Conservation (phyloP, 495 filamentous ascomycete genomes). For the Podospora comata region DNA sequence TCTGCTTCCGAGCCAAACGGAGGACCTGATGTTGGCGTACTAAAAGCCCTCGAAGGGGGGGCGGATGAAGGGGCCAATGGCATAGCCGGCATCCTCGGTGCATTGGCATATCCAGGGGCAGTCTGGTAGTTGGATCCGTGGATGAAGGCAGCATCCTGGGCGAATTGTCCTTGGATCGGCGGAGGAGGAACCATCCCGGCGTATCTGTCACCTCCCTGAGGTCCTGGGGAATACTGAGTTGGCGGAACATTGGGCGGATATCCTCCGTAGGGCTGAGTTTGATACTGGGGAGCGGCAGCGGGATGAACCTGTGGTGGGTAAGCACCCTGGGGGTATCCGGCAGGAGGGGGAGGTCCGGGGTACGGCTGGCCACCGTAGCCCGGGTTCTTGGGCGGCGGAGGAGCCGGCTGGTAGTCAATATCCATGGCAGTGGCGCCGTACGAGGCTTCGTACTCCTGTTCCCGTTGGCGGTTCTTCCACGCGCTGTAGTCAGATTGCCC, state of each 20-base stretch:
- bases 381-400: slow-evolving; percentile 11
- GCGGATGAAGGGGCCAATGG: slow-evolving; percentile 24
- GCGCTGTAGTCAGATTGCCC: slow-evolving; percentile 32
- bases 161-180: slow-evolving; percentile 20
- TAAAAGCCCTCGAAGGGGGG: slow-evolving; percentile 23
- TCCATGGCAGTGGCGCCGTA: slow-evolving; percentile 31
- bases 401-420: slow-evolving; percentile 26
- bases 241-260: slow-evolving; percentile 26
- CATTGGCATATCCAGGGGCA: slow-evolving; percentile 21
- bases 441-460: slow-evolving; percentile 20
- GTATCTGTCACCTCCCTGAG: slow-evolving; percentile 32
- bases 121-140: slow-evolving; percentile 28
- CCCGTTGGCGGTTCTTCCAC: slow-evolving; percentile 32
- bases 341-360: slow-evolving; percentile 19
- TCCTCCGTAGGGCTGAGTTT: slow-evolving; percentile 17
- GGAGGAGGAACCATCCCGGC: slow-evolving; percentile 25
- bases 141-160: slow-evolving; percentile 26
- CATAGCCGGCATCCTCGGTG: slow-evolving; percentile 27
- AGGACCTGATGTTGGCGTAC: slow-evolving; percentile 15
- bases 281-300: slow-evolving; percentile 20
- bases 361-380: slow-evolving; percentile 22
- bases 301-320: slow-evolving; percentile 25
- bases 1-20: slow-evolving; percentile 31
- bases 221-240: slow-evolving; percentile 31
- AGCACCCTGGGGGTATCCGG: slow-evolving; percentile 20